These are phyloP conservation scores for Kentomonas sorsogonicus DNA, from an alignment of 208 protist genomes.

Conservation along the genomic window DNA sequence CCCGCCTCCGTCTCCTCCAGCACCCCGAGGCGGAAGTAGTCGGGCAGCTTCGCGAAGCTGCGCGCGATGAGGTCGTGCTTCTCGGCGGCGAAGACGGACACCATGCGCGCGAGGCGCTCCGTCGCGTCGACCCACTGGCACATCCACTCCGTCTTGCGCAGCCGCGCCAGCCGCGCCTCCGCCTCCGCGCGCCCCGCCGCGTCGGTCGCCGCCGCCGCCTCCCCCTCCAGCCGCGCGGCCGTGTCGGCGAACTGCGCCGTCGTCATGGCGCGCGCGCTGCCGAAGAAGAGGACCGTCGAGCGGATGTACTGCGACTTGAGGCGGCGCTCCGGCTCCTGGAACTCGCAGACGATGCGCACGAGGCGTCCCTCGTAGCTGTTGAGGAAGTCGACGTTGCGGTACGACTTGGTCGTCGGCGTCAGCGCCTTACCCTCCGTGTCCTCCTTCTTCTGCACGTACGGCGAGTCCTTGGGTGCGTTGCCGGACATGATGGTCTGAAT, in stretches of 20 bases:
- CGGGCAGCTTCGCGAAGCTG: conserved; percentile 56
- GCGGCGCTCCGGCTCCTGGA: conserved; percentile 80
- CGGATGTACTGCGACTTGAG: conserved; percentile 65
- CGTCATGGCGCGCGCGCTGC: conserved; percentile 87
- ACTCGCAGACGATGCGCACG: conserved; percentile 91
- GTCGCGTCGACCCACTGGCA: conserved; percentile 82
- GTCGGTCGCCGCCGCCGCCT: conserved; percentile 16
- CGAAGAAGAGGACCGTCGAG: conserved; percentile 90
- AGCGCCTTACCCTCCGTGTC: conserved; percentile 38
- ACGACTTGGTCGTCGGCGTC: conserved; percentile 83
- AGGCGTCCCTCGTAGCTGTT: conserved; percentile 60
- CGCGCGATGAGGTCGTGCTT: conserved; percentile 44
- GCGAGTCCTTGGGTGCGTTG: conserved; percentile 38
- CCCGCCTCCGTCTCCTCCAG: conserved; percentile 22
- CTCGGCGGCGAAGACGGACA: conserved; percentile 55
- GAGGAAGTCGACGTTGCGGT: conserved; percentile 83
- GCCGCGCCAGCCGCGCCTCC: conserved; percentile 35
- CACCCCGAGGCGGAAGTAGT: conserved; percentile 69
- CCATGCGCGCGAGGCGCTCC: conserved; percentile 46
- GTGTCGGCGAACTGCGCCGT: conserved; percentile 58
- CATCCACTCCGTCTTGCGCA: conserved; percentile 87
- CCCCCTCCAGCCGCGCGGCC: conserved; percentile 15
- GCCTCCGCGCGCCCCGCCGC: conserved; percentile 15
- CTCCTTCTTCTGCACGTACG: conserved; percentile 69
- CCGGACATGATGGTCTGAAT: too few relatives aligned